Evolutionary conservation across 805 yeast species (phyloP), one percentile per base, ranked within the genome.

Genomic region (Pichia rugopelliculosa): DNA sequence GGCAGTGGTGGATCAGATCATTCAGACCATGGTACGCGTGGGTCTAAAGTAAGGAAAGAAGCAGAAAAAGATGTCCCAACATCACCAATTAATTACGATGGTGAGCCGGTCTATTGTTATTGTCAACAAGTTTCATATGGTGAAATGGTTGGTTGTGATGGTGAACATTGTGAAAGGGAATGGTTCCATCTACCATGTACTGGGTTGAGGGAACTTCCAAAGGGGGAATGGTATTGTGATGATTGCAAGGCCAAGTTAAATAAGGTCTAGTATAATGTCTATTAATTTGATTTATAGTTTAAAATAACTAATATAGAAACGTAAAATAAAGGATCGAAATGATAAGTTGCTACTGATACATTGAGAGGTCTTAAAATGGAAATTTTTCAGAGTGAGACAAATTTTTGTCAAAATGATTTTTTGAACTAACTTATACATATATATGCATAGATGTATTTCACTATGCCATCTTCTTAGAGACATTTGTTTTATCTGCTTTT

Each of bases 91-190:
- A 38, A 42, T 22, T 55, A 50, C 44, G 64, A 61, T 9, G 47
- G 55, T 21, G 97, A 90, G 59, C 96, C 95, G 0, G 78, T 89
- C 2, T 91, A 91, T 64, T 93, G 99, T 66, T 90, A 91, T 69
- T 93, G 99, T 69, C 87, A 89, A 63, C 96, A 90, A 63, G 96
- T 90, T 0, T 91, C 97, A 5, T 93, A 86, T 62, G 99, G 99
- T 18, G 98, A 93, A 60, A 93, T 93, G 99, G 97, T 93, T 51
- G 99, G 96, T 2, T 93, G 99, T 68, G 99, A 93, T 60, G 97
- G 96, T 12, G 90, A 87, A 33, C 80, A 82, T 49, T 91, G 98
- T 70, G 82, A 82, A 62, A 73, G 88, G 46, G 98, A 90, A 65
- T 90, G 98, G 98, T 90, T 90, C 68, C 98, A 90, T 70, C 71